Conservation (phyloP, 495 filamentous ascomycete species). For the Podospora bellae-mahoneyi region DNA sequence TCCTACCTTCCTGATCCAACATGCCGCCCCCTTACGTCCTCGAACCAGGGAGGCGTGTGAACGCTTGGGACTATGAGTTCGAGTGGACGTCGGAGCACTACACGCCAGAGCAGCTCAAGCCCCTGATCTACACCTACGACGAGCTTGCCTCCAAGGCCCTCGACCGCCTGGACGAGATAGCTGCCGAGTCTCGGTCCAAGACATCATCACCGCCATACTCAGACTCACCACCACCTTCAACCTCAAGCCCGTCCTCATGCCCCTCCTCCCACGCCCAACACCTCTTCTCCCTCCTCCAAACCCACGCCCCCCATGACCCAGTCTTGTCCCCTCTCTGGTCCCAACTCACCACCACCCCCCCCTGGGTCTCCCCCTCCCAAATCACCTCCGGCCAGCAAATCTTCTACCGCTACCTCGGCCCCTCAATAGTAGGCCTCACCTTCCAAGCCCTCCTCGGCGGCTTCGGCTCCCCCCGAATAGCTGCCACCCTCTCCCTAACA, state of each 20-base stretch:
- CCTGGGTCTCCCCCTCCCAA: slow-evolving; percentile 81
- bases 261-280: not conserved
- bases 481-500: slow-evolving; percentile 72
- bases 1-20: not conserved
- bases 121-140: slow-evolving; percentile 64
- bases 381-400: slow-evolving; percentile 67
- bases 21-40: not conserved
- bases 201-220: not conserved
- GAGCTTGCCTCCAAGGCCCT: slow-evolving; percentile 63
- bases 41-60: slow-evolving; percentile 17
- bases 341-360: slow-evolving; percentile 65
- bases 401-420: slow-evolving; percentile 69
- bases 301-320: slow-evolving; percentile 38
- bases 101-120: slow-evolving; percentile 57
- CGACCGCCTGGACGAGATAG: slow-evolving; percentile 24
- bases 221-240: not conserved
- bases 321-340: slow-evolving; percentile 61
- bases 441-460: slow-evolving; percentile 66
- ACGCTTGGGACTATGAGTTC: slow-evolving; percentile 66
- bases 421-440: slow-evolving; percentile 57
- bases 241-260: slow-evolving; percentile 17
- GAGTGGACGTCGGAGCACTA: slow-evolving; percentile 65
- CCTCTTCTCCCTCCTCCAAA: slow-evolving; percentile 3
- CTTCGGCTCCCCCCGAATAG: slow-evolving; percentile 59
- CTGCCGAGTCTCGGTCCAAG: not conserved